Conservation (phyloP, 2,329 filamentous ascomycete species). For the Colletotrichum gloeosporioides region DNA sequence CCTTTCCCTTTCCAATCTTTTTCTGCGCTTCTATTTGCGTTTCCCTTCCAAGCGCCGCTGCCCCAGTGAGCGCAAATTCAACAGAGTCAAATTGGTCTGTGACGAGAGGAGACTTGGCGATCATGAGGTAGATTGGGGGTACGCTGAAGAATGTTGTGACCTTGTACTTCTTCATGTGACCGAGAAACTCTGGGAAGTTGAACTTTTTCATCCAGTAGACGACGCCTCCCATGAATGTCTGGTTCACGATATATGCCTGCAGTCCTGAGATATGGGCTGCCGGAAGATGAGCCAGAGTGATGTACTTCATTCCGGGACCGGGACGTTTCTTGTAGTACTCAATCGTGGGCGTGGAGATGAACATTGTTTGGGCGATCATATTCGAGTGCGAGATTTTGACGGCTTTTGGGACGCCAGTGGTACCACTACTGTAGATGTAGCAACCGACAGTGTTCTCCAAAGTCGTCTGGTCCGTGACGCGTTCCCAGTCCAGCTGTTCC, state of each 20-base stretch:
- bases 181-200: constrained; percentile 60
- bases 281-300: constrained; percentile 48
- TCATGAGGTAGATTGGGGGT: constrained; percentile 64
- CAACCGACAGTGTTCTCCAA: constrained; percentile 48
- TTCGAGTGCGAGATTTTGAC: constrained; percentile 51
- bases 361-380: constrained; percentile 40
- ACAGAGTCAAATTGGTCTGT: constrained; percentile 60
- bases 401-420: constrained; percentile 54
- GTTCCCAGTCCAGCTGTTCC: constrained; percentile 54
- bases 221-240: constrained; percentile 45
- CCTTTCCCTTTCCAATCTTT: constrained; percentile 49
- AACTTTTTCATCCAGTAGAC: constrained; percentile 70
- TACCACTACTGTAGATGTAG: constrained; percentile 54
- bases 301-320: constrained; percentile 27
- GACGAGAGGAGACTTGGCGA: constrained; percentile 61
- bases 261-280: constrained; percentile 52
- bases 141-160: constrained; percentile 64
- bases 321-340: constrained; percentile 31
- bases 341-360: constrained; percentile 34
- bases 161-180: constrained; percentile 52
- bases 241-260: constrained; percentile 47
- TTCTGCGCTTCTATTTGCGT: constrained; percentile 54
- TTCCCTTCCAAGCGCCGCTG: constrained; percentile 61
- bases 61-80: constrained; percentile 53
- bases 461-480: constrained; percentile 52